Percentiles rank a stretch among this genome's conserved stretches.
These are phyloP conservation scores for Carex sylvatica DNA, from an alignment of 202 grass and related monocot species.

Conservation along the genomic window DNA sequence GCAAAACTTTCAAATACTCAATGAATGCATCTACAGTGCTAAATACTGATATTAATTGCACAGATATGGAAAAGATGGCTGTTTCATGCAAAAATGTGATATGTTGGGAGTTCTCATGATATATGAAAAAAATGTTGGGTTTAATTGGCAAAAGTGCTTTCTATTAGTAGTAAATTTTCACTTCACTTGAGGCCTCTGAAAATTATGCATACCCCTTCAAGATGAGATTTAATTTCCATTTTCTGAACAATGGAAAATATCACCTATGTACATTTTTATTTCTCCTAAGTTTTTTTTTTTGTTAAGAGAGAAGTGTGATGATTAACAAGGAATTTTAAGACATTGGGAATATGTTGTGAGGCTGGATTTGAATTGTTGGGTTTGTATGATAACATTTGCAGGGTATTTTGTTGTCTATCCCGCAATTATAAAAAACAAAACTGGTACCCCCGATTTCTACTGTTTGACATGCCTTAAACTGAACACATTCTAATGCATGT, in stretches of 20 bases:
- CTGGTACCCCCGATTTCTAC: neutral
- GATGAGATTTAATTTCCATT: neutral
- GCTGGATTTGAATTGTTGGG: neutral
- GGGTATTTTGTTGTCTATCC: neutral
- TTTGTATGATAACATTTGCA: neutral
- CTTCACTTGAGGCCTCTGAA: neutral
- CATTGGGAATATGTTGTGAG: neutral
- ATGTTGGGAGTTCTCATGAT: neutral
- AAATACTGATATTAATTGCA: neutral
- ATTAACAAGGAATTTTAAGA: neutral
- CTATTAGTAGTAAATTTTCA: neutral
- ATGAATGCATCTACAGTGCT: slow-evolving; percentile 5
- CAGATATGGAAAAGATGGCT: neutral
- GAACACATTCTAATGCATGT: neutral
- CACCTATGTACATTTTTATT: neutral
- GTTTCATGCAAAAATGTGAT: neutral
- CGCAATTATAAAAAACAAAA: neutral
- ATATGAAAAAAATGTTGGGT: neutral
- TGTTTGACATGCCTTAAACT: neutral
- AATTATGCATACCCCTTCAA: neutral
- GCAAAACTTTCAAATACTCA: neutral
- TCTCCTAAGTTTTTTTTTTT: neutral
- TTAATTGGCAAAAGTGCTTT: neutral
- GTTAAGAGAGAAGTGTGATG: neutral
- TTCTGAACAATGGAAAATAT: neutral